Evolutionary conservation across 192 early-diverging fungal genomes (phyloP), one percentile per base, ranked within the genome.

Genomic region (Coemansia sp.): DNA sequence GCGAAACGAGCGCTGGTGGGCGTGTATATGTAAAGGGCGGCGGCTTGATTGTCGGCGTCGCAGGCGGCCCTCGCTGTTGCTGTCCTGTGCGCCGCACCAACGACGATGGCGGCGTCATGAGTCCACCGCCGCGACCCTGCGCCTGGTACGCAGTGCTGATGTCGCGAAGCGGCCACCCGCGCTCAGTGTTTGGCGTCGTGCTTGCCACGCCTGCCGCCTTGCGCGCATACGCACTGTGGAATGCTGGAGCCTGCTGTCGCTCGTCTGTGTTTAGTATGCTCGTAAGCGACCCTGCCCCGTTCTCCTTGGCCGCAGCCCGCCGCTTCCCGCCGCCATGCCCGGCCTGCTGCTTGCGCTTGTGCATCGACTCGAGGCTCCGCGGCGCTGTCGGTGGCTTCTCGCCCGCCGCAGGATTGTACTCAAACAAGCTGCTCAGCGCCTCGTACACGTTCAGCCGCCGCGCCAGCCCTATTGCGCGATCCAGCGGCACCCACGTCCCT

Each of bases 401-500:
- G 54, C 74, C 79, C 1, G 64, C 62, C 6, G 75, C 62, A 9
- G 80, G 71, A 21, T 68, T 72, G 41, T 69, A 83, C 43, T 80
- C 77, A 47, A 83, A 72, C 48, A 83, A 55, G 35, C 38, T 37
- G 47, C 50, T 52, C 52, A 83, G 67, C 21, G 59, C 62, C 26
- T 68, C 68, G 47, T 60, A 83, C 38, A 83, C 67, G 52, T 59
- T 56, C 27, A 79, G 66, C 39, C 75, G 66, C 43, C 48, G 64
- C 39, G 74, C 69, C 39, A 83, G 71, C 14, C 56, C 62, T 9
- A 65, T 53, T 14, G 82, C 82, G 12, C 74, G 61, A 16, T 71
- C 69, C 49, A 80, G 59, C 41, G 82, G 82, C 54, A 83, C 71
- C 82, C 82, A 83, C 8, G 82, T 83, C 16, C 79, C 77, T 80